Base-by-base conservation (phyloP, 805 yeast species). In the Wickerhamiella cacticola region DNA sequence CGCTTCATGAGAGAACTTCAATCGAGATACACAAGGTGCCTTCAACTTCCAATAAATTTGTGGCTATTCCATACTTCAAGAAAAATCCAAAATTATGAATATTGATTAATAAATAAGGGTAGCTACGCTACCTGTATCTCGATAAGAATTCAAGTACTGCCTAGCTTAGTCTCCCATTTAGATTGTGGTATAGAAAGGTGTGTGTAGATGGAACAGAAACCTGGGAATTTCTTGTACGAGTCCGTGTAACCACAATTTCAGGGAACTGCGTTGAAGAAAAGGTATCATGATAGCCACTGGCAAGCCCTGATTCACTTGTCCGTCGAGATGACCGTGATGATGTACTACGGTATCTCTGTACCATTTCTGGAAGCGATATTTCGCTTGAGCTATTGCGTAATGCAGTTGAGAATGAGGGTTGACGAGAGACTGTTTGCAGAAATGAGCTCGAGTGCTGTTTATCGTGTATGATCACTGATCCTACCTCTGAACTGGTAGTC, bases 361-460 rank as follows among this genome's bases (percentile, higher is more conserved):
- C 28, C 28, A 39, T 39, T 12, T 39, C 19, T 23, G 42, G 42
- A 5, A 39, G 29, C 7, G 42, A 39, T 3, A 39, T 12, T 21
- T 39, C 42, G 16, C 42, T 39, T 9, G 42, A 39, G 19, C 29
- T 39, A 39, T 39, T 39, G 10, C 42, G 42, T 10, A 39, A 13
- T 4, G 29, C 42, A 19, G 42, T 39, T 16, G 42, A 39, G 15
- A 23, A 39, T 24, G 42, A 39, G 3, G 28, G 42, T 12, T 39
- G 42, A 6, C 29, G 42, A 5, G 42, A 39, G 5, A 39, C 13
- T 3, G 29, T 24, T 15, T 39, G 42, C 13, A 39, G 29, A 22
- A 39, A 23, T 3, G 28, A 23, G 19, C 31, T 22, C 19, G 36
- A 15, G 12, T 15, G 29, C 6, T 3, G 7, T 16, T 39, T 39